Evolutionary conservation across 2,329 filamentous ascomycete species (phyloP).

Genomic region (Cytospora schulzeri): DNA sequence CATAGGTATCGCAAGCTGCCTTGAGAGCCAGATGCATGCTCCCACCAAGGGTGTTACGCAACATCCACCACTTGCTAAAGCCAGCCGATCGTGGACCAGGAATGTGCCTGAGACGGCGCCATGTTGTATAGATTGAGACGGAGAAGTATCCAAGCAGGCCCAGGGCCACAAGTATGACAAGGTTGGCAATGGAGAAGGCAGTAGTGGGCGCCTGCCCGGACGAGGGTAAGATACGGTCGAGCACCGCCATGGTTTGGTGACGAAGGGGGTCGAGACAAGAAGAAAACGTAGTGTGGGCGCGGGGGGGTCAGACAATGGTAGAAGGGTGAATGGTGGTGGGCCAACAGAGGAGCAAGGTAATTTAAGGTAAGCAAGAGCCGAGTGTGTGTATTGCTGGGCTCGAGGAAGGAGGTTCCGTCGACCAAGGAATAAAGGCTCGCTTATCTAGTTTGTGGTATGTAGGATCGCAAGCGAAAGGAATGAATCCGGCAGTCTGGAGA

Average conservation of each 20-base stretch:
- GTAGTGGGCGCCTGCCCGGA: background rate
- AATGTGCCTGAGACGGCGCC: constrained; percentile 34
- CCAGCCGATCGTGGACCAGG: constrained; percentile 33
- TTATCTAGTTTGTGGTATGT: constrained; percentile 27
- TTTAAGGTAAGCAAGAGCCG: constrained; percentile 16
- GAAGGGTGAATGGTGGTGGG: background rate
- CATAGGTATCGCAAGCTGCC: constrained; percentile 32
- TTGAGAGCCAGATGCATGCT: constrained; percentile 34
- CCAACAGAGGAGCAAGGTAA: constrained; percentile 13
- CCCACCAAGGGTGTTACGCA: constrained; percentile 35
- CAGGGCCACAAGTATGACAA: constrained; percentile 22
- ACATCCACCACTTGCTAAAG: constrained; percentile 36
- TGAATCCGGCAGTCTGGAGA: constrained; percentile 30
- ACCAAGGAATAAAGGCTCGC: constrained; percentile 24
- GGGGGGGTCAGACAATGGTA: background rate
- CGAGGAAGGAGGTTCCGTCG: constrained; percentile 1
- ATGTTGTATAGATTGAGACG: constrained; percentile 29
- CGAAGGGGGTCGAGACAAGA: background rate
- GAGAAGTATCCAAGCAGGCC: constrained; percentile 28
- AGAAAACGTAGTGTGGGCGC: background rate
- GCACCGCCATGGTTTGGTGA: constrained; percentile 18
- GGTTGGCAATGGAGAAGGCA: constrained; percentile 16
- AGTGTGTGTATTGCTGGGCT: constrained; percentile 4
- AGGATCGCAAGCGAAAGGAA: constrained; percentile 18
- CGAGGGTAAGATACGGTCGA: constrained; percentile 17